These are phyloP conservation scores for Aspergillus sparsus DNA, from an alignment of 495 filamentous ascomycete genomes.

Conservation along the genomic window DNA sequence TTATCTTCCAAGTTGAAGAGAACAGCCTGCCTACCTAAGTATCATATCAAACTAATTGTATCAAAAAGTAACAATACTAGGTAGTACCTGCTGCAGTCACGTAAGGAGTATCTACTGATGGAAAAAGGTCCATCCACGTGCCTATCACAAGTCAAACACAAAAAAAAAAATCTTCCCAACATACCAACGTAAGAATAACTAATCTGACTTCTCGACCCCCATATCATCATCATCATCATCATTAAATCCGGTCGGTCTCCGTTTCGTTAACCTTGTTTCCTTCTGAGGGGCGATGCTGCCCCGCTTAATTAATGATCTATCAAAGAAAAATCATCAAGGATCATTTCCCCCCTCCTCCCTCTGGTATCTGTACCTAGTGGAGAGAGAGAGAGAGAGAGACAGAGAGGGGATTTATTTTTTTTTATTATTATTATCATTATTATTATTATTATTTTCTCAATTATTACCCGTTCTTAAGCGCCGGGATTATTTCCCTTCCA, in stretches of 20 bases:
- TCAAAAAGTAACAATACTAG: too few species aligned
- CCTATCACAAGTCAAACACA: too few species aligned
- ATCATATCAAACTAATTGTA: too few species aligned
- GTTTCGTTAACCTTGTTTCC: background rate
- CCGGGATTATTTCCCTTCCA: conserved; percentile 4
- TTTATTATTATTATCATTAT: background rate
- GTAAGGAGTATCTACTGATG: too few species aligned
- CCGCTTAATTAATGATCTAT: background rate
- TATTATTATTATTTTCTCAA: background rate
- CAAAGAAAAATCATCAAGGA: background rate
- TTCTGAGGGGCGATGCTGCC: conserved; percentile 1
- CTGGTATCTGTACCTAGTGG: background rate
- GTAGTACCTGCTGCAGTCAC: too few species aligned
- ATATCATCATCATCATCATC: background rate
- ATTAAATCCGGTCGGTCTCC: background rate
- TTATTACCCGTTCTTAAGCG: conserved; percentile 13
- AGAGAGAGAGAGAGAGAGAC: too few species aligned
- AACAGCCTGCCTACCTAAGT: too few species aligned
- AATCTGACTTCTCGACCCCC: too few species aligned
- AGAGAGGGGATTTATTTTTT: background rate
- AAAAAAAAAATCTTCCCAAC: too few species aligned
- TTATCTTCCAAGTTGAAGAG: too few species aligned
- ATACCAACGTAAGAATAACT: too few species aligned
- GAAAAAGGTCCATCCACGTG: too few species aligned
- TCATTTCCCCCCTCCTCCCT: background rate